Conservation (phyloP, 164 flowering plant species). For the Piper longum region DNA sequence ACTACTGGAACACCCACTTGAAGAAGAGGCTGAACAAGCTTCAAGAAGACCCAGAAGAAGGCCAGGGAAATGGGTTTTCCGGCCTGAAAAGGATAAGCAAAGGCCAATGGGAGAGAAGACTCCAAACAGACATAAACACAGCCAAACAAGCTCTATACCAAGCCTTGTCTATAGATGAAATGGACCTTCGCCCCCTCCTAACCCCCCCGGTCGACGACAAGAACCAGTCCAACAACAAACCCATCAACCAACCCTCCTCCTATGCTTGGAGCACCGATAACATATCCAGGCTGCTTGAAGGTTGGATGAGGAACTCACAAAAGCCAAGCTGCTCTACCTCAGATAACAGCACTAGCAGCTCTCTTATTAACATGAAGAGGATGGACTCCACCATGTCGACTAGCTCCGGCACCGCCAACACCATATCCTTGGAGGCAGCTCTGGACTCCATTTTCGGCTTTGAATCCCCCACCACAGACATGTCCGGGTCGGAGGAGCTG, state of each 20-base stretch:
- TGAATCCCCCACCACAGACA: constrained; percentile 33
- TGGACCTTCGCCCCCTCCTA: constrained; percentile 4
- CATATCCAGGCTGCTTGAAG: constrained; percentile 52
- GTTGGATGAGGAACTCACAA: constrained; percentile 43
- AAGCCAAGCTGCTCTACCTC: constrained; percentile 13
- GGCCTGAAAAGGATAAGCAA: constrained; percentile 22
- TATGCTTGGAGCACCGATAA: constrained; percentile 71
- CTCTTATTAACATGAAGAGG: neutral
- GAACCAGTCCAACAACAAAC: neutral
- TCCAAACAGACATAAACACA: constrained; percentile 74
- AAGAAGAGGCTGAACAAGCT: constrained; percentile 61
- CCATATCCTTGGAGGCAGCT: constrained; percentile 19
- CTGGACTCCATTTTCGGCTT: constrained; percentile 42
- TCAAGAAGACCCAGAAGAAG: constrained; percentile 22
- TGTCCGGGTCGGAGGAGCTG: constrained; percentile 21
- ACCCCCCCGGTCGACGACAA: constrained; percentile 2
- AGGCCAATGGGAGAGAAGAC: constrained; percentile 94
- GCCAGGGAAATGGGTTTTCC: constrained; percentile 20
- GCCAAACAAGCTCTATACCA: constrained; percentile 74
- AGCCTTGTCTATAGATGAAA: constrained; percentile 58
- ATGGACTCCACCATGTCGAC: constrained; percentile 11
- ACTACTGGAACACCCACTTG: constrained; percentile 82
- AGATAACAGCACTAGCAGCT: constrained; percentile 7
- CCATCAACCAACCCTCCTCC: constrained; percentile 10
- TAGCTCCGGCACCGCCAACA: constrained; percentile 11